These are phyloP conservation scores for Anacardium occidentale DNA, from an alignment of 345 rosid species.

Conservation along the genomic window DNA sequence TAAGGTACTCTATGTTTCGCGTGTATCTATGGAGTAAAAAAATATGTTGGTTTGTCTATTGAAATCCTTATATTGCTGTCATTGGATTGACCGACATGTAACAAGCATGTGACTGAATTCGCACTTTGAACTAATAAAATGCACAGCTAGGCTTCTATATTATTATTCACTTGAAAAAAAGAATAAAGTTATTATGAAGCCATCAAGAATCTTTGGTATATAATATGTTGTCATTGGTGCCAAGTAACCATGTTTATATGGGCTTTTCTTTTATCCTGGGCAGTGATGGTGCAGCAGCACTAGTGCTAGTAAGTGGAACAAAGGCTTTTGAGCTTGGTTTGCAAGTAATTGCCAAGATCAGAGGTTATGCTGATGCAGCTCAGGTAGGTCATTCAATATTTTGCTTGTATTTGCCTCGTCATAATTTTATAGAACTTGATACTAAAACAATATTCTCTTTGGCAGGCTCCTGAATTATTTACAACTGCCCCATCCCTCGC, in stretches of 20 bases:
- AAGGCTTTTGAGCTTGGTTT: conserved; percentile 75
- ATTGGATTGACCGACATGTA: background rate
- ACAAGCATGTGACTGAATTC: background rate
- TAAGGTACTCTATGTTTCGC: conserved; percentile 50
- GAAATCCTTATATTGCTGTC: background rate
- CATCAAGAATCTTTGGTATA: background rate
- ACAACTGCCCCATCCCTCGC: conserved; percentile 91
- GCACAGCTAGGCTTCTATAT: background rate
- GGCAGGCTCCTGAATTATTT: conserved; percentile 82
- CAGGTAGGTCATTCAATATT: conserved; percentile 43
- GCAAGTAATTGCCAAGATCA: conserved; percentile 75
- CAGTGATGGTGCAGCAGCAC: conserved; percentile 99
- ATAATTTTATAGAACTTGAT: background rate
- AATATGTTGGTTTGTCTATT: background rate
- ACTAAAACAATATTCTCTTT: conserved; percentile 24
- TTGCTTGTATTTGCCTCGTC: background rate
- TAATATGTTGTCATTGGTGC: conserved; percentile 2
- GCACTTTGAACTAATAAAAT: background rate
- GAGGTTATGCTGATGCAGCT: conserved; percentile 93
- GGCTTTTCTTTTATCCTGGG: conserved; percentile 2
- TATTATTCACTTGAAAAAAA: background rate
- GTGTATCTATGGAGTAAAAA: background rate
- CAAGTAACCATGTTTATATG: background rate
- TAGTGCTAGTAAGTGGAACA: conserved; percentile 88
- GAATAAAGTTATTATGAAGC: background rate